phyloP scores from a whole-genome alignment of 2,329 filamentous ascomycete species.

The Aureobasidium zeae region DNA sequence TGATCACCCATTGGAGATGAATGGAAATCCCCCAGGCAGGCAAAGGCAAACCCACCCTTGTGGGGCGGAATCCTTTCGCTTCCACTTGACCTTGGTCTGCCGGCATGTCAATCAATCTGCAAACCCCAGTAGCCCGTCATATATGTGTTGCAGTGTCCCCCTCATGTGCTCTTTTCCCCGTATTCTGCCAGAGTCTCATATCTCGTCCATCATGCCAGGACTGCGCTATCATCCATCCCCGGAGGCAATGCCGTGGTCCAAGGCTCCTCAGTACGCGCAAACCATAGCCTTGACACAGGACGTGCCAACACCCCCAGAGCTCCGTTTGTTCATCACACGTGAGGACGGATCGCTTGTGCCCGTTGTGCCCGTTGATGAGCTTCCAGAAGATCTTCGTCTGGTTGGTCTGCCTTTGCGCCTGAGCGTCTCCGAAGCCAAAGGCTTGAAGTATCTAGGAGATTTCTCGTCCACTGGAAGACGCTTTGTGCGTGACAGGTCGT shows the following conservation, averaged over 20 bases:
- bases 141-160: no score
- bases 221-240: background rate
- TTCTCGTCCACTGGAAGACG: slow-evolving; percentile 20
- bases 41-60: no score
- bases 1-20: no score
- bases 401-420: slow-evolving; percentile 30
- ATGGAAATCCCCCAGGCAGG: no score
- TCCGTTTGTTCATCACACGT: slow-evolving; percentile 32
- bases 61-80: no score
- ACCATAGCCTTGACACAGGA: background rate
- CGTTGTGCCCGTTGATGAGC: slow-evolving; percentile 36
- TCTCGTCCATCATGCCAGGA: slow-evolving; percentile 9
- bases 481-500: slow-evolving; percentile 14
- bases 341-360: slow-evolving; percentile 30
- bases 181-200: no score
- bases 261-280: background rate
- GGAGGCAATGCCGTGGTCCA: slow-evolving; percentile 1
- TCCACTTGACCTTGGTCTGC: no score
- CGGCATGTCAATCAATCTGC: no score
- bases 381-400: slow-evolving; percentile 32
- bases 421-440: slow-evolving; percentile 23
- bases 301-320: background rate
- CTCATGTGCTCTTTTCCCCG: no score
- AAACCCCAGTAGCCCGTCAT: no score
- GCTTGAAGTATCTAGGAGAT: slow-evolving; percentile 26